Evolutionary conservation across 148 eudicot genomes (phyloP).

Genomic region (Cornus suecica): DNA sequence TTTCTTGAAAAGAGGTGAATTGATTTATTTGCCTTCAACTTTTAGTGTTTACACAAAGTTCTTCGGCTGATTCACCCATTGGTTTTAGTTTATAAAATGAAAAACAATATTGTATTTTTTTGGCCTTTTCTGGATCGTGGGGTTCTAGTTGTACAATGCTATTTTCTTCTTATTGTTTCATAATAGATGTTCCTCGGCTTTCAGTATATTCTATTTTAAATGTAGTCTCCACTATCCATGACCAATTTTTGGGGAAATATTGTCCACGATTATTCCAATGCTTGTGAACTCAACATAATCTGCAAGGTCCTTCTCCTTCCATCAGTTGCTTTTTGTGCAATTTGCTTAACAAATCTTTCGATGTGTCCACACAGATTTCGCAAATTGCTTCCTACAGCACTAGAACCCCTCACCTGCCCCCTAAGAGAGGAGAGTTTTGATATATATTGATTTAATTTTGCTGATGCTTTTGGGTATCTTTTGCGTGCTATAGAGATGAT

Average conservation of each 20-base stretch:
- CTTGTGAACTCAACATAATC: background rate
- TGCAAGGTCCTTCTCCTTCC: background rate
- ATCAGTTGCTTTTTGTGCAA: background rate
- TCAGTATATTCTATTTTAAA: background rate
- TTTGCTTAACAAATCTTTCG: background rate
- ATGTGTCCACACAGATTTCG: no score
- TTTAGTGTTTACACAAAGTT: background rate
- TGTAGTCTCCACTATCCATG: background rate
- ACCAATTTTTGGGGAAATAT: background rate
- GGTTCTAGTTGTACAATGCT: background rate
- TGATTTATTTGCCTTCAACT: conserved; percentile 2
- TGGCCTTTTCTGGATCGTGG: background rate
- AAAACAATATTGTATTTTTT: background rate
- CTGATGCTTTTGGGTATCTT: no score
- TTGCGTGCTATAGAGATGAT: no score
- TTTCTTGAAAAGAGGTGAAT: conserved; percentile 94
- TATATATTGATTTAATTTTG: no score
- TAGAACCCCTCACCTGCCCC: no score
- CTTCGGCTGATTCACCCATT: background rate
- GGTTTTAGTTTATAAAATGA: background rate
- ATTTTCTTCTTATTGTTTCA: background rate
- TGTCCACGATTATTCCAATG: background rate
- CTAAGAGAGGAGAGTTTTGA: no score
- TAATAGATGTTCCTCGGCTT: background rate
- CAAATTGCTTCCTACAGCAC: no score